phyloP scores from a whole-genome alignment of 2,329 filamentous ascomycete genomes.

The Pseudophaeomoniella oleicola region DNA sequence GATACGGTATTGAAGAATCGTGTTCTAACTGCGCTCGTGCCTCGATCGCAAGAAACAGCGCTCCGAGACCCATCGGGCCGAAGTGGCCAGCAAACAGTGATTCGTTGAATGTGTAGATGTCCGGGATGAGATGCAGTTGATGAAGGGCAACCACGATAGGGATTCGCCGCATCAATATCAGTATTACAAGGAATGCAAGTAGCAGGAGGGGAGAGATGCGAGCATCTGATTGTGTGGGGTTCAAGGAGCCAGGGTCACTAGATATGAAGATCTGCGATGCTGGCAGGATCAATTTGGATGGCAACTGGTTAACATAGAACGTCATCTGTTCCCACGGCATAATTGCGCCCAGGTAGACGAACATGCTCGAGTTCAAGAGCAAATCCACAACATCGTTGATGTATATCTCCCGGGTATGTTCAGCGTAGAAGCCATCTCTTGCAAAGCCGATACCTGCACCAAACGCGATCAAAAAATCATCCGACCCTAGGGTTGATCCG shows the following conservation, averaged over 20 bases:
- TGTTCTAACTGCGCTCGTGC: conserved; percentile 38
- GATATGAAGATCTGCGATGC: conserved; percentile 28
- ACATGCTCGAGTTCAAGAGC: conserved; percentile 39
- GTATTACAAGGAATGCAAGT: conserved; percentile 30
- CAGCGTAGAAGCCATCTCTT: conserved; percentile 37
- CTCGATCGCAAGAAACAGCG: conserved; percentile 42
- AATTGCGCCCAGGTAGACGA: conserved; percentile 41
- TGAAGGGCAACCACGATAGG: conserved; percentile 35
- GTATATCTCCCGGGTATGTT: conserved; percentile 28
- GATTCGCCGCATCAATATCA: conserved; percentile 37
- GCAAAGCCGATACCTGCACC: conserved; percentile 40
- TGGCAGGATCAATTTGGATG: conserved; percentile 27
- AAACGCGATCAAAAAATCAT: conserved; percentile 44
- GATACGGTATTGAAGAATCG: conserved; percentile 27
- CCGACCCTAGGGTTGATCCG: conserved; percentile 35
- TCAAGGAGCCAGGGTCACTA: conserved; percentile 18
- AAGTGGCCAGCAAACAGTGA: conserved; percentile 43
- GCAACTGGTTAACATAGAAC: neutral
- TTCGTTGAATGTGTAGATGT: conserved; percentile 35
- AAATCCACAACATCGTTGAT: conserved; percentile 38
- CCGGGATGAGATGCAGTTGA: conserved; percentile 26
- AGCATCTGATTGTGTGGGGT: conserved; percentile 15
- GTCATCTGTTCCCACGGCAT: conserved; percentile 35
- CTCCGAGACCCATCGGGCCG: conserved; percentile 42
- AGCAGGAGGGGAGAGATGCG: conserved; percentile 24